Evolutionary conservation across 2,329 filamentous ascomycete genomes (phyloP), one percentile per base, ranked within the genome.

Genomic region (Apiospora pterosperma): DNA sequence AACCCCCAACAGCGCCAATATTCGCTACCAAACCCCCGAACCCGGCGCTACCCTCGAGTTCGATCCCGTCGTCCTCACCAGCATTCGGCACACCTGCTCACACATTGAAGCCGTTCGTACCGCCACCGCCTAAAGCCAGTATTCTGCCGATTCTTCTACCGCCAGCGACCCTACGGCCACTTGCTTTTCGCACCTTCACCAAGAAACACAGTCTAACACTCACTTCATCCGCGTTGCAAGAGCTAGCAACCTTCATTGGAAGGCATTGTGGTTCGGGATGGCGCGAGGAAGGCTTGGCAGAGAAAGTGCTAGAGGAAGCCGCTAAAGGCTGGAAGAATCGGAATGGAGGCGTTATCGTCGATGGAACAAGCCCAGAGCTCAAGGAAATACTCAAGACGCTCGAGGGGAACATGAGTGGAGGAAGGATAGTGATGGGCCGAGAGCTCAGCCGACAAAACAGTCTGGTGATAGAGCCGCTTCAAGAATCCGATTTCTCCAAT

Each of bases 131-230:
- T 48, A 84, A 86, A 69, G 84, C 88, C 14, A 83, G 84, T 7
- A 91, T 98, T 59, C 84, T 99, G 1, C 93, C 96, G 4, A 96
- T 99, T 64, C 84, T 97, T 39, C 88, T 99, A 5, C 94, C 95
- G 4, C 92, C 94, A 0, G 88, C 93, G 11, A 96, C 92, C 0
- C 81, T 99, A 44, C 86, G 96, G 67, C 95, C 96, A 2, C 84
- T 98, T 23, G 96, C 96, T 10, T 98, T 99, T 74, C 89, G 96
- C 59, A 96, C 92, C 0, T 97, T 99, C 70, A 99, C 96, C 2
- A 97, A 97, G 78, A 99, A 98, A 75, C 93, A 99, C 79, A 96
- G 95, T 71, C 83, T 99, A 64, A 98, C 94, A 0, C 87, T 99
- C 62, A 94, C 92, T 8, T 96, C 95, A 0, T 88, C 93, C 0